Evolutionary conservation across 768 basidiomycete species (phyloP), one percentile per base, ranked within the genome.

Genomic region (Kwoniella sp.): DNA sequence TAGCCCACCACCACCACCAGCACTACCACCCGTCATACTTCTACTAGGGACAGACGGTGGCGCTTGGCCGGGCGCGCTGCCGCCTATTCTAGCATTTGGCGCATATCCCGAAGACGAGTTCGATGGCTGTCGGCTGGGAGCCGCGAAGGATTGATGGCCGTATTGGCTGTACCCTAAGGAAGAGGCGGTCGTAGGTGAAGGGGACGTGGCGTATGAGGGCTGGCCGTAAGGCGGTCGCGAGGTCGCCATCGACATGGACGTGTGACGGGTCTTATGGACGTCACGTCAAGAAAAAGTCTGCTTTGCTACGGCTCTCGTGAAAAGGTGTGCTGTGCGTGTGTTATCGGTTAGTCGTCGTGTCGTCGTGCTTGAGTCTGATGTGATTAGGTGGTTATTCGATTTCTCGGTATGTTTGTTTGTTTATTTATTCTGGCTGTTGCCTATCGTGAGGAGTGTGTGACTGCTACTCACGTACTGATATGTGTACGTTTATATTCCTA

Each of bases 151-250:
- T n/a, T 59, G 55, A n/a, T 63, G 64, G 21, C 71, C 74, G 55
- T 78, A 78, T 54, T 72, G 70, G 21, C 70, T 71, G 63, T 78
- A 78, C 49, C 67, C 67, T 7, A 74, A 33, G 13, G 77, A 78
- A 29, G 77, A 78, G 37, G 69, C 67, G 2, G 77, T 72, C 7
- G 77, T 74, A n/a, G 66, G 68, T 2, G 69, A 60, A 7, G 72
- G 68, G 7, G 72, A 72, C 25, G 64, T 44, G 40, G 63, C 22
- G 36, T 64, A 55, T 12, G 49, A 40, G 2, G 63, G 57, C 47
- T 46, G 54, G 7, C 40, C 40, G 40, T 44, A 44, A 26, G 57
- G 57, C 10, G 56, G 44, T 17, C 62, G 55, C 9, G 62, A 47
- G 8, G 62, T 55, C 50, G 56, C 29, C 56, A 57, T 57, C 40